A percentile compares a stretch with the other conserved stretches of the same genome.
phyloP scores from a whole-genome alignment of 2,329 filamentous ascomycete species.

The Trichoderma pleuroti region DNA sequence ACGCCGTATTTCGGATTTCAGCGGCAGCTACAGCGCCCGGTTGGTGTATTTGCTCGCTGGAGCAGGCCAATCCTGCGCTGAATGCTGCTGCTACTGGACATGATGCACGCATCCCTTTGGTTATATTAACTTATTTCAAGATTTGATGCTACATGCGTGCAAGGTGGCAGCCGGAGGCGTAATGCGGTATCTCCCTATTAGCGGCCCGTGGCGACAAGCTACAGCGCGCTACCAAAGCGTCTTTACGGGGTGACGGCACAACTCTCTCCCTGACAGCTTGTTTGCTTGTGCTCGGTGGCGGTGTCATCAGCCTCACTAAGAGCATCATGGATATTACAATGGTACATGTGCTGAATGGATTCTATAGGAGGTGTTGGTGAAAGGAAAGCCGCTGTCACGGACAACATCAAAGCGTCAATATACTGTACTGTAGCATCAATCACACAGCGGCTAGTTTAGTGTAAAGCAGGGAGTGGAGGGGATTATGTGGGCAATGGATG shows the following conservation, averaged over 20 bases:
- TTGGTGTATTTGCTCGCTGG: neutral
- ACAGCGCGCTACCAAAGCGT: neutral
- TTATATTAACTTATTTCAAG: neutral
- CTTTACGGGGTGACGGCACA: neutral
- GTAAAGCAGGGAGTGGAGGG: neutral
- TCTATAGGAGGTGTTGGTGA: neutral
- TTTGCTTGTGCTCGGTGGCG: neutral
- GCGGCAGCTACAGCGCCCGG: neutral
- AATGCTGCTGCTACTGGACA: neutral
- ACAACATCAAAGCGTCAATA: neutral
- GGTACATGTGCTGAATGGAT: neutral
- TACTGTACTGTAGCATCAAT: neutral
- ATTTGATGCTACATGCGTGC: neutral
- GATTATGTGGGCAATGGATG: neutral
- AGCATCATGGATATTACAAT: neutral
- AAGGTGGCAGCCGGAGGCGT: neutral
- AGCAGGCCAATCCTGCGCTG: neutral
- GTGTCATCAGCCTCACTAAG: neutral
- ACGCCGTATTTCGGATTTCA: neutral
- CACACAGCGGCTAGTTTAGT: neutral
- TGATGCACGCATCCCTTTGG: neutral
- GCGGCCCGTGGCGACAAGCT: constrained; percentile 2
- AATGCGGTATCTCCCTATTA: neutral
- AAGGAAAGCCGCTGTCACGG: neutral
- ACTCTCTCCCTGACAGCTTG: neutral